phyloP scores from a whole-genome alignment of 345 rosid genomes.

The Raphanus raphanistrum region DNA sequence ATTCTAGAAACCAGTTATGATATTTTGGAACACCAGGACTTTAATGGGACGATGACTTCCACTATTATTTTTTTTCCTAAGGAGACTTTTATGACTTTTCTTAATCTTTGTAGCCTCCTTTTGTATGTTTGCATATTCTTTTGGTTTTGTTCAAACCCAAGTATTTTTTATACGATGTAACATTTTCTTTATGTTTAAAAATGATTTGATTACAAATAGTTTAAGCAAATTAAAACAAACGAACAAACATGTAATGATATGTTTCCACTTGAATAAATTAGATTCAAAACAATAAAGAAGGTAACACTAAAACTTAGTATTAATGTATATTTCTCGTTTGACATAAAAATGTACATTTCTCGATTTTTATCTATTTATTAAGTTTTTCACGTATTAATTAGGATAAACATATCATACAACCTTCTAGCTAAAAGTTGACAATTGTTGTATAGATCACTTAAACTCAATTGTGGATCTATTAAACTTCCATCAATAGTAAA shows the following conservation, averaged over 20 bases:
- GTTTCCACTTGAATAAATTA: background rate
- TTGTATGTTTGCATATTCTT: background rate
- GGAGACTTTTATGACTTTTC: constrained; percentile 36
- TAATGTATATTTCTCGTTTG: too few species aligned
- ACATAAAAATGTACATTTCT: too few species aligned
- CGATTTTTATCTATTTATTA: background rate
- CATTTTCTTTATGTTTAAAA: background rate
- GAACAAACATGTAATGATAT: background rate
- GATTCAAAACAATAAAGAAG: background rate
- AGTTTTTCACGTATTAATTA: background rate
- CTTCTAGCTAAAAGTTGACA: background rate
- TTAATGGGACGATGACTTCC: constrained; percentile 8
- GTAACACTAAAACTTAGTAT: background rate
- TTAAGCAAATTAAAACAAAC: background rate
- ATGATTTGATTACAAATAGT: background rate
- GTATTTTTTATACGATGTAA: background rate
- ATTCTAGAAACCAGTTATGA: background rate
- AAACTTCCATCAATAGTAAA: background rate
- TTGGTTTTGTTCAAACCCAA: background rate
- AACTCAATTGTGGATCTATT: background rate
- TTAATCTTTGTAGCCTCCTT: background rate
- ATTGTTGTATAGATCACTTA: background rate
- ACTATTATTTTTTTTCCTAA: background rate
- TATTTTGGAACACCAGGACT: constrained; percentile 7
- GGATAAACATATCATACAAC: background rate